Evolutionary conservation across 352 stramenopile species (phyloP), one percentile per base, ranked within the genome.

Genomic region (Phytopythium cucurbitacearum): DNA sequence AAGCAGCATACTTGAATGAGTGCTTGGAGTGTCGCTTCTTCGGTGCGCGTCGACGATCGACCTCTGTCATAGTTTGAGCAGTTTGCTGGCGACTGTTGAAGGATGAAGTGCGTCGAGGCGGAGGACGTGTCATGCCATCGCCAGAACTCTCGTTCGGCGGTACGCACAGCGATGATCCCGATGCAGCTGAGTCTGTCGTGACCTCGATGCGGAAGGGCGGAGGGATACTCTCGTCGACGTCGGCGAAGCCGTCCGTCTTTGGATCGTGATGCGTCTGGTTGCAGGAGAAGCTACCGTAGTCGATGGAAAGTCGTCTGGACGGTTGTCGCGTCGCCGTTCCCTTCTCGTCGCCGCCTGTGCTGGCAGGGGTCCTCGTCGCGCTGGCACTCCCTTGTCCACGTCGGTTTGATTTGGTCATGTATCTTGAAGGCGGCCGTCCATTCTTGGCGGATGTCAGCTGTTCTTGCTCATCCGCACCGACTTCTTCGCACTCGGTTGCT

Each of bases 141-240:
- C 32, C 40, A 45, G 34, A 35, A 40, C 36, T 10, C 11, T 44
- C 28, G 2, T 32, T 53, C 12, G 44, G 43, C 9, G 58, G 38
- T 11, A 53, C 21, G 8, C 39, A 44, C 6, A 54, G 51, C 1
- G 55, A 65, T n/a, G 63, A 46, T n/a, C 54, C 16, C 1, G 42
- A 54, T 1, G 46, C 2, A 16, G 21, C 21, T 2, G 66, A 64
- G 46, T 85, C 65, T 0, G 79, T 94, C 3, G 80, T 89, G 43
- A 94, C 82, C 55, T 94, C 62, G 21, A 94, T 89, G 7, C 73
- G 65, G 48, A 94, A 94, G n/a, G 84, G 84, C 3, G 79, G 76
- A 0, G 84, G 84, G 3, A 92, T 71, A 7, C 71, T 90, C 50
- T 94, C 84, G 32, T 94, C 84, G 0, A 94, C 76, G 1, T 88